These are phyloP conservation scores for Fusarium decemcellulare DNA, from an alignment of 2,329 filamentous ascomycete genomes.

Conservation along the genomic window DNA sequence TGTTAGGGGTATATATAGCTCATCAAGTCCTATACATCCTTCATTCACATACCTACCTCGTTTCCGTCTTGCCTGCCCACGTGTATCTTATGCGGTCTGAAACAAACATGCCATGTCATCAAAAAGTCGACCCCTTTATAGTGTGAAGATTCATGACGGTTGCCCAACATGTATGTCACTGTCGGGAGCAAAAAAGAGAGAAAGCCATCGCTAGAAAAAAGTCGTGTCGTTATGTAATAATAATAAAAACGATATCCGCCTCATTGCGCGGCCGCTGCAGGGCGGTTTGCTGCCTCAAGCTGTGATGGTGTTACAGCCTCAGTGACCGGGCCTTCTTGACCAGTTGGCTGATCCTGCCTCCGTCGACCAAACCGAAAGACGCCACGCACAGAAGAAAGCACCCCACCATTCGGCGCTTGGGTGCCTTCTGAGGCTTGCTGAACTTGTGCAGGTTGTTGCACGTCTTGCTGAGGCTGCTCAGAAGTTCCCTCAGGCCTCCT, in stretches of 20 bases:
- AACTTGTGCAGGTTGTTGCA: constrained; percentile 23
- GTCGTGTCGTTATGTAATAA: constrained; percentile 40
- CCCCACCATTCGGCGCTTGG: constrained; percentile 37
- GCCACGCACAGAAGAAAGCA: constrained; percentile 52
- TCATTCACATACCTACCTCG: constrained; percentile 19
- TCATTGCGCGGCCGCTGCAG: constrained; percentile 34
- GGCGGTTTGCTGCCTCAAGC: constrained; percentile 60
- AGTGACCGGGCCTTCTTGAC: constrained; percentile 25
- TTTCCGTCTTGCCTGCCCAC: constrained; percentile 21
- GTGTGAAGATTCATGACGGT: constrained; percentile 47
- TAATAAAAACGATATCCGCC: constrained; percentile 20
- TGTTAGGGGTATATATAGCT: constrained; percentile 42
- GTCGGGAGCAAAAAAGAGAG: constrained; percentile 44
- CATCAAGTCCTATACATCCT: constrained; percentile 33
- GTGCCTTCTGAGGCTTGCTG: constrained; percentile 26
- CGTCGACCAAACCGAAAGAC: constrained; percentile 51
- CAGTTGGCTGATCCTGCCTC: constrained; percentile 36
- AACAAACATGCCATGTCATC: constrained; percentile 46
- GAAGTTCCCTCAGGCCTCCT: constrained; percentile 23
- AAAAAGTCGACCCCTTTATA: constrained; percentile 46
- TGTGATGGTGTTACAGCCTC: constrained; percentile 60
- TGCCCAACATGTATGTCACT: constrained; percentile 31
- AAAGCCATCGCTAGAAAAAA: constrained; percentile 49
- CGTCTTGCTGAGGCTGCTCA: constrained; percentile 17
- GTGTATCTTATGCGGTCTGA: constrained; percentile 38